Base-by-base conservation (phyloP, 768 basidiomycete genomes). In the Suillus variegatus region DNA sequence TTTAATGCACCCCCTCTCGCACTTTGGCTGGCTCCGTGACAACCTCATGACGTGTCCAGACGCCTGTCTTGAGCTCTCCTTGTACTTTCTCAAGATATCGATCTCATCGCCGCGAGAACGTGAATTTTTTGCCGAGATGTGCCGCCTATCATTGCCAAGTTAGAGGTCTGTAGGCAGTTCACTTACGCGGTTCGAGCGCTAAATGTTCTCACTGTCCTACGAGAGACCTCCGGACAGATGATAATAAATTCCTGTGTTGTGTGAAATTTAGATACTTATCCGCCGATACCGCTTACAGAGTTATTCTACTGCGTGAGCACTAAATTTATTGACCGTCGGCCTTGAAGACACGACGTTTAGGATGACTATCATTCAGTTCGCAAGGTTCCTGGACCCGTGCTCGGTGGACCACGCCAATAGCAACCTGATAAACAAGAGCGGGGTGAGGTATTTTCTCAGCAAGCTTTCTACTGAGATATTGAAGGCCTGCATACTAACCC, bases 41-140 rank as follows among this genome's bases (percentile, higher is more conserved):
- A 10, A 32, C 32, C 32, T 32, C 32, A 32, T 32, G 32, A 32
- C 32, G 6, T 60, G 41, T 55, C 6, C 35, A 13, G 54, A 36
- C 12, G 35, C 35, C 35, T 55, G 32, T 60, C 41, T 43, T 60
- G 41, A 60, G 25, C 12, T 32, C 25, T 32, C 38, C 25, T 41
- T 25, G 38, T 22, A 25, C 57, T 28, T 60, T 60, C 58, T 60
- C 41, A 32, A 64, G 36, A 61, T 47, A 54, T 35, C 28, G 9
- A 62, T 61, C 38, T 63, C 47, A 64, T 36, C 36, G 12, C 9
- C 35, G 41, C 40, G 52, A 54, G 35, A 64, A 57, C 16, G 57
- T 40, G 61, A 22, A 47, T 61, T 40, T 32, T 28, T n/a, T 69
- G 60, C 66, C 40, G 41, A 32, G 22, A 4, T 43, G 18, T 43